phyloP scores from a whole-genome alignment of 768 basidiomycete species.

The Cubamyces sp. region DNA sequence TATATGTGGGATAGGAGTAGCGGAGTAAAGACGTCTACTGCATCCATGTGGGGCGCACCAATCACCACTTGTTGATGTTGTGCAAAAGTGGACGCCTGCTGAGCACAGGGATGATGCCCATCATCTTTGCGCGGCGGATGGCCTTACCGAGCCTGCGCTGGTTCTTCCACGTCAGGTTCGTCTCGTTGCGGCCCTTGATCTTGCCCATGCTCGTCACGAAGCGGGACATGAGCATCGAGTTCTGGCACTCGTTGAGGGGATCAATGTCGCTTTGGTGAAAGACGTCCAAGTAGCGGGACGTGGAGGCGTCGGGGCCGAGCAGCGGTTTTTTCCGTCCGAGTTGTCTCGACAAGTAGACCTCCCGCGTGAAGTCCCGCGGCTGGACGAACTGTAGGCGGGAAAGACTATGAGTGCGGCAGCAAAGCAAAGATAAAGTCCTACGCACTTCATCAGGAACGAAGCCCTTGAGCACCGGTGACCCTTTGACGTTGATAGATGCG shows the following conservation, averaged over 20 bases:
- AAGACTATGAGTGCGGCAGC: slow-evolving; percentile 1
- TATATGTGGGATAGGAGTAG: slow-evolving; percentile 8
- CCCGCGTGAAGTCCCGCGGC: slow-evolving; percentile 48
- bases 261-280: slow-evolving; percentile 76
- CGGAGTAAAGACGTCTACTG: background rate
- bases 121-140: slow-evolving; percentile 86
- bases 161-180: slow-evolving; percentile 73
- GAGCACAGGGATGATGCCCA: slow-evolving; percentile 76
- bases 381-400: slow-evolving; percentile 46
- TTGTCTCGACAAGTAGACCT: slow-evolving; percentile 23
- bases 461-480: slow-evolving; percentile 19
- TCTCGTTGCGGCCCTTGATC: slow-evolving; percentile 70
- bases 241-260: slow-evolving; percentile 69
- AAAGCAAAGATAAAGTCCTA: slow-evolving; percentile 26
- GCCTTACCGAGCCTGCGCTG: slow-evolving; percentile 84
- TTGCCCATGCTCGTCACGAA: slow-evolving; percentile 81
- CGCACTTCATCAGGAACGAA: slow-evolving; percentile 28
- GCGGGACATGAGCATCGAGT: slow-evolving; percentile 57
- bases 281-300: slow-evolving; percentile 62
- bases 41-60: background rate
- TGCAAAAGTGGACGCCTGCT: slow-evolving; percentile 22
- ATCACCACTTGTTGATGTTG: background rate
- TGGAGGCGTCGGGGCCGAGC: slow-evolving; percentile 58
- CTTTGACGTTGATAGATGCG: background rate
- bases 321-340: slow-evolving; percentile 34